phyloP scores from a whole-genome alignment of 257 asterid species.

The Fraxinus americana region DNA sequence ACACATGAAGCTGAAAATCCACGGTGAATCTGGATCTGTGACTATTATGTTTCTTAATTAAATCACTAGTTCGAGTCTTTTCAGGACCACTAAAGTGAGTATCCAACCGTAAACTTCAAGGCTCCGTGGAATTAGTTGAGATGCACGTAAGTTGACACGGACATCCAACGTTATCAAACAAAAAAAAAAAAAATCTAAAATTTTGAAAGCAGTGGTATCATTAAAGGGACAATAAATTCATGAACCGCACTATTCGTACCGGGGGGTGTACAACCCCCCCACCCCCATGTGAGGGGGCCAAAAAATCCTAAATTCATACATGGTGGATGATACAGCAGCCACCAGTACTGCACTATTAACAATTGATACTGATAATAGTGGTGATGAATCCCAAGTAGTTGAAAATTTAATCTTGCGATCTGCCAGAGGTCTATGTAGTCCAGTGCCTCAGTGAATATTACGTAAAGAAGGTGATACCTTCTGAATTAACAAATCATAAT shows the following conservation, averaged over 20 bases:
- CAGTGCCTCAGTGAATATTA: background rate
- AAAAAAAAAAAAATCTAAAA: background rate
- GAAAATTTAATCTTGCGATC: background rate
- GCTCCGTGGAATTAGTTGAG: no score
- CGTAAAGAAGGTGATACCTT: background rate
- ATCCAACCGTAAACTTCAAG: no score
- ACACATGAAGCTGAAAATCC: constrained; percentile 47
- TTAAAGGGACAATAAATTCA: background rate
- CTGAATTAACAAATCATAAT: background rate
- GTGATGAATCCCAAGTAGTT: background rate
- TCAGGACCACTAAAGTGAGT: no score
- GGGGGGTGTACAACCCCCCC: no score
- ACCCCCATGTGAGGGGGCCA: no score
- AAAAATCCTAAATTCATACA: no score
- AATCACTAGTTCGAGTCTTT: background rate
- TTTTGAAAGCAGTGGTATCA: background rate
- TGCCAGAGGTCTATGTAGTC: background rate
- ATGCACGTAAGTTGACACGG: no score
- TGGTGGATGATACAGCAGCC: background rate
- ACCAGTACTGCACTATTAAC: background rate
- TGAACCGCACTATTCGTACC: no score
- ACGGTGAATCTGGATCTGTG: constrained; percentile 34
- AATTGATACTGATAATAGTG: no score
- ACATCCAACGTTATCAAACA: no score
- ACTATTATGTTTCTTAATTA: constrained; percentile 20